Evolutionary conservation across 768 basidiomycete genomes (phyloP), one percentile per base, ranked within the genome.

Genomic region (Lentinula sp.): DNA sequence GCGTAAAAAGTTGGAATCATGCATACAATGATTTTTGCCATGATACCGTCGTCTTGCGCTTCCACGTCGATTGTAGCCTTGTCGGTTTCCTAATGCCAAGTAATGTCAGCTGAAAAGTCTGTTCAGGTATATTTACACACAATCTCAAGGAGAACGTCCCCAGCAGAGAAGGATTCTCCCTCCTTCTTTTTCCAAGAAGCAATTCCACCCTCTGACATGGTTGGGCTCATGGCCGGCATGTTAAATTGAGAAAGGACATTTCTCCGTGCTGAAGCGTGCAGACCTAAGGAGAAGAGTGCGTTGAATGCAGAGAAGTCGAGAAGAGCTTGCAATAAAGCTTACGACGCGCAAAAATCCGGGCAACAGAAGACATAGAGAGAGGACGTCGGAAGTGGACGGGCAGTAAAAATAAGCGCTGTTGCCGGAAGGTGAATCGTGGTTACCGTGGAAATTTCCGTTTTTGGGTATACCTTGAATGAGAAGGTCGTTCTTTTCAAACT

Each of bases 21-120:
- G 16, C 92, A 61, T 76, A 95, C 95, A 59, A 99, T 87, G 66
- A 99, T 97, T 84, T 98, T 98, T 56, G 91, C 95, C 62, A 99
- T 79, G 64, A 98, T 77, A 66, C 97, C 97, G 67, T 99, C 97
- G 46, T 98, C 97, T 78, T 95, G 95, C 8, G 97, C 94, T 77
- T 99, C 97, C 39, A 99, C 96, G 77, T 99, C 97, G 75, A 99
- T 98, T 52, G 95, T 95, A 20, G 97, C 96, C 83, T 99, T 99
- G 88, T 99, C 97, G 58, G 97, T 99, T 88, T 99, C 97, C 94
- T 96, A 64, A 13, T 51, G 52, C 54, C 63, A 53, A 53, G n/a
- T 50, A 57, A 43, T n/a, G 49, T 32, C n/a, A 45, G 39, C 51
- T 50, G 52, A 58, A 49, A 45, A 15, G 9, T 4, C 43, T 42